Evolutionary conservation across 179 eudicot genomes (phyloP).

Genomic region (Beta corolliflora): DNA sequence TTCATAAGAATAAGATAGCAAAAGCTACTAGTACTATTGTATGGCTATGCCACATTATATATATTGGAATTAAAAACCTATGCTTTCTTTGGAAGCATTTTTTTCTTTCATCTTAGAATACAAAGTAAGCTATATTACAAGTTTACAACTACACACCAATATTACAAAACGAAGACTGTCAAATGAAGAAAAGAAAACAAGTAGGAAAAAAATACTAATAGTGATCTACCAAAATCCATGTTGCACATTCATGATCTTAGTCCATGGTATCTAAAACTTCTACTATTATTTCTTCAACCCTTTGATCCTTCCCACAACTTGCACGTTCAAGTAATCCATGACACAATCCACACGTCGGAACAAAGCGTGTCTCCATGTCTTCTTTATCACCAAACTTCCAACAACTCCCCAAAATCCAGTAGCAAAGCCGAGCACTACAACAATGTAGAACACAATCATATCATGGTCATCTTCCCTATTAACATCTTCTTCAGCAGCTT

Average conservation of each 20-base stretch:
- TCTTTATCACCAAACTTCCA: neutral
- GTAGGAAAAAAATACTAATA: too few relatives aligned
- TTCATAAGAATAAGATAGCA: too few relatives aligned
- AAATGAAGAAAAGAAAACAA: too few relatives aligned
- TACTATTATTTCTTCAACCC: neutral
- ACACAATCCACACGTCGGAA: neutral
- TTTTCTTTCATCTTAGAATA: too few relatives aligned
- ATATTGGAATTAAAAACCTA: too few relatives aligned
- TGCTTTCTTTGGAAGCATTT: too few relatives aligned
- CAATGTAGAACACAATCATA: constrained; percentile 3
- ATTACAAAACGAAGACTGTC: too few relatives aligned
- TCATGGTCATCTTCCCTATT: neutral
- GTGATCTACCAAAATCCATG: too few relatives aligned
- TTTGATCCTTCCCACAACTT: constrained; percentile 3
- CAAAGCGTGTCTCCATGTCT: constrained; percentile 8
- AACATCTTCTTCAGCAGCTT: neutral
- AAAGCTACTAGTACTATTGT: too few relatives aligned
- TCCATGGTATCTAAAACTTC: neutral
- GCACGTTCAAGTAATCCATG: neutral
- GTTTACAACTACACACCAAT: too few relatives aligned
- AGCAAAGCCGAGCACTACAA: constrained; percentile 31
- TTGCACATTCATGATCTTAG: too few relatives aligned
- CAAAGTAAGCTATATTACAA: neutral
- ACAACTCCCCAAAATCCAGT: constrained; percentile 37
- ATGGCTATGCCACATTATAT: neutral